Evolutionary conservation across 495 filamentous ascomycete genomes (phyloP).

Genomic region (Apiosordaria backusii): DNA sequence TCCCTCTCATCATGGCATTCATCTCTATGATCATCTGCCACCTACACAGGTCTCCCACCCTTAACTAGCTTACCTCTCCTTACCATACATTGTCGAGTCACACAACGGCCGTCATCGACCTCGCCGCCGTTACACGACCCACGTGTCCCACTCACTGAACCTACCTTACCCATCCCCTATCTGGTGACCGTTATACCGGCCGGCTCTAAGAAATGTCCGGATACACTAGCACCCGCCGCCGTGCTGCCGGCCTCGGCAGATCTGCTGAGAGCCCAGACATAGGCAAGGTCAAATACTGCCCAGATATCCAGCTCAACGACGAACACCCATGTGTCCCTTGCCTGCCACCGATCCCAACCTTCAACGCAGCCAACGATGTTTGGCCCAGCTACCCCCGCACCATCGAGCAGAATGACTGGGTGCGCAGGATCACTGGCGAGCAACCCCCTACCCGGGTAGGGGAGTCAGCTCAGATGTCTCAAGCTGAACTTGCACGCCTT

Average conservation of each 20-base stretch:
- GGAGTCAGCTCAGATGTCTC: neutral
- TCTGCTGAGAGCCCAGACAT: neutral
- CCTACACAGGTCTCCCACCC: neutral
- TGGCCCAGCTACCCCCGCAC: neutral
- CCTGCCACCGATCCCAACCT: neutral
- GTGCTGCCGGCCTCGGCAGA: conserved; percentile 5
- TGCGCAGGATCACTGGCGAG: neutral
- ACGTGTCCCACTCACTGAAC: neutral
- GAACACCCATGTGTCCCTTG: neutral
- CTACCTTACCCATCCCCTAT: neutral
- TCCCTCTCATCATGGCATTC: neutral
- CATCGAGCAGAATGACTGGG: neutral
- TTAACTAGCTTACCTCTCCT: neutral
- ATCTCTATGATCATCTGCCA: neutral
- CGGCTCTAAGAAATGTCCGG: neutral
- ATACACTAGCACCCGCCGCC: neutral
- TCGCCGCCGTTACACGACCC: neutral
- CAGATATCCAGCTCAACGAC: conserved; percentile 5
- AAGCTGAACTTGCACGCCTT: neutral
- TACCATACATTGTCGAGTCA: neutral
- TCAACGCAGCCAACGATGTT: conserved; percentile 3
- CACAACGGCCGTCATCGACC: neutral
- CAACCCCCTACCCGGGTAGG: neutral
- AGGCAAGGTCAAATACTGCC: conserved; percentile 5
- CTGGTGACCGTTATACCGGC: neutral